These are phyloP conservation scores for Mycena pura DNA, from an alignment of 768 basidiomycete genomes.

Conservation along the genomic window DNA sequence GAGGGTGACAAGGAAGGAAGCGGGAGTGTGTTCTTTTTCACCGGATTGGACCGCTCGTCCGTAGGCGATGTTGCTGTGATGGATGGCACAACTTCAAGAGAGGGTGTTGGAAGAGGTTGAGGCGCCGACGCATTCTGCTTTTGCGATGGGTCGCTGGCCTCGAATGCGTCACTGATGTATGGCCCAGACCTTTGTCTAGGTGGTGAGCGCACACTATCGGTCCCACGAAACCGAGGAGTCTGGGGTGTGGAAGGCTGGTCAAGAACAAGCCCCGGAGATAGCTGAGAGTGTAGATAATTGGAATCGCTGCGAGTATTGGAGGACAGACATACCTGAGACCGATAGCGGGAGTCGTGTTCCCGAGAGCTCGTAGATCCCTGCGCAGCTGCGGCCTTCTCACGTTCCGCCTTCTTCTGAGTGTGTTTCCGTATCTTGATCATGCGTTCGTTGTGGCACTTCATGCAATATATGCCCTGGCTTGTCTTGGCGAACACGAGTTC, in stretches of 20 bases:
- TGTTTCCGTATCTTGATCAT: constrained; percentile 92
- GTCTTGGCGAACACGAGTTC: constrained; percentile 99
- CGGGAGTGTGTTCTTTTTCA: constrained; percentile 51
- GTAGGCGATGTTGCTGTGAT: neutral
- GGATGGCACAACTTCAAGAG: constrained; percentile 47
- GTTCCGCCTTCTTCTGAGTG: constrained; percentile 85
- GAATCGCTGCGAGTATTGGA: neutral
- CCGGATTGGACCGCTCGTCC: constrained; percentile 28
- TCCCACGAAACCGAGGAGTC: constrained; percentile 16
- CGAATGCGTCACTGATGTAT: constrained; percentile 47
- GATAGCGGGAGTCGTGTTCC: constrained; percentile 46
- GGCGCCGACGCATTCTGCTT: constrained; percentile 29
- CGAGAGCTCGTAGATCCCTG: constrained; percentile 51
- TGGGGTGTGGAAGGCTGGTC: constrained; percentile 9
- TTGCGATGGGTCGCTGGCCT: constrained; percentile 30
- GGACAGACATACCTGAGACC: constrained; percentile 47
- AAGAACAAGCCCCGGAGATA: constrained; percentile 17
- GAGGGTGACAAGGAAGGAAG: constrained; percentile 34
- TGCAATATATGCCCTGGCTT: constrained; percentile 97
- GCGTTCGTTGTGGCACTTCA: constrained; percentile 97
- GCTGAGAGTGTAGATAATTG: constrained; percentile 19
- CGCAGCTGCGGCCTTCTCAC: constrained; percentile 53
- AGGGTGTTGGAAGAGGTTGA: constrained; percentile 42
- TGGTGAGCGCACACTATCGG: constrained; percentile 32
- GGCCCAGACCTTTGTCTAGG: constrained; percentile 38